These are phyloP conservation scores for Neurospora sp. DNA, from an alignment of 495 filamentous ascomycete species.

Conservation along the genomic window DNA sequence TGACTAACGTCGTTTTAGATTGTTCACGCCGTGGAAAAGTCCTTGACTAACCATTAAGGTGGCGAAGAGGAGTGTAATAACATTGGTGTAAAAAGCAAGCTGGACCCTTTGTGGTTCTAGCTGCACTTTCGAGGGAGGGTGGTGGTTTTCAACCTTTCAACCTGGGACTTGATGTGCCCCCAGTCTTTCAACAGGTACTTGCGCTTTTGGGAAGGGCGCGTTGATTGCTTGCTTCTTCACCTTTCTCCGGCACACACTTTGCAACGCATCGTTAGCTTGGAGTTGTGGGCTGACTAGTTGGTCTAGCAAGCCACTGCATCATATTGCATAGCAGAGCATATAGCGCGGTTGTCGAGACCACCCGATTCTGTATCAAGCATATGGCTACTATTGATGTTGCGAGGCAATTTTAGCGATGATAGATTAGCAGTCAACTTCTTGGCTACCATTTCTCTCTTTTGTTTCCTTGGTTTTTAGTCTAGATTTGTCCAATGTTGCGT, in stretches of 20 bases:
- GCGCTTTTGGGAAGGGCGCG: not conserved
- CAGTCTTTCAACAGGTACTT: not conserved
- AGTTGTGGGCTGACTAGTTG: not conserved
- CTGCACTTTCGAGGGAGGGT: not conserved
- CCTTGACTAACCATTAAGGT: not conserved
- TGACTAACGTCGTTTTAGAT: not conserved
- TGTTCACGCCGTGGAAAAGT: constrained; percentile 3
- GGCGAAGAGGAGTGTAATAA: not conserved
- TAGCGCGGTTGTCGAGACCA: not conserved
- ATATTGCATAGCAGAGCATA: not conserved
- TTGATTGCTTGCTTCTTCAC: not conserved
- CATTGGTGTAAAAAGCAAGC: not conserved
- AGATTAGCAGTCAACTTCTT: not conserved
- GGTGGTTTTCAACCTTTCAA: not conserved
- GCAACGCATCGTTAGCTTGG: not conserved
- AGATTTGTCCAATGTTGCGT: not conserved
- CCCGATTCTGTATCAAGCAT: not conserved
- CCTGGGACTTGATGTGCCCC: not conserved
- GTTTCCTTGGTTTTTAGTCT: not conserved
- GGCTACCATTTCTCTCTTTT: not conserved
- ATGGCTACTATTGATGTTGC: not conserved
- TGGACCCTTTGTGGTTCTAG: not conserved
- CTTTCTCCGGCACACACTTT: not conserved
- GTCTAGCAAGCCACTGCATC: not conserved
- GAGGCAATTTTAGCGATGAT: not conserved